Conservation (phyloP, 208 protist species). For the Trypanosoma cruzi region DNA sequence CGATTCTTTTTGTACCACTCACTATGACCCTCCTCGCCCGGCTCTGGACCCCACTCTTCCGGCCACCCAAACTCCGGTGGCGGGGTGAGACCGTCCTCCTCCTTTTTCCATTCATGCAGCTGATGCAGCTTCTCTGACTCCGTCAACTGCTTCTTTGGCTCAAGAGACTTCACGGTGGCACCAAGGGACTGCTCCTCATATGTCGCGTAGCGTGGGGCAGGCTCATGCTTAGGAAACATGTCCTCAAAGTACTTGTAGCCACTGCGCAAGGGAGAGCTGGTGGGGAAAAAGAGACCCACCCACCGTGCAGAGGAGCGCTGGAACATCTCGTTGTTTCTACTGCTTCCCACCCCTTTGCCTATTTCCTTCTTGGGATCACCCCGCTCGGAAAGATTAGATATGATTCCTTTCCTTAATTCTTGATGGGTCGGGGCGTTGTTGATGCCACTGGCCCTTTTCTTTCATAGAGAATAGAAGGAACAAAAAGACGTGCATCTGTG, state of each 20-base stretch:
- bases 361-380: too few species aligned
- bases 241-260: conserved; percentile 90
- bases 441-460: too few species aligned
- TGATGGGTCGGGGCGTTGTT: too few species aligned
- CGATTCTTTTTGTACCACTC: conserved; percentile 90
- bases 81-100: conserved; percentile 62
- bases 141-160: conserved; percentile 71
- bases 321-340: conserved; percentile 4
- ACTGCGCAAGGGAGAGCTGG: conserved; percentile 9
- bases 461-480: too few species aligned
- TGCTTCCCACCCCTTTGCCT: too few species aligned
- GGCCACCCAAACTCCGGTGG: conserved; percentile 85
- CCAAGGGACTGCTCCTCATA: conserved; percentile 80
- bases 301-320: not conserved
- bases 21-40: conserved; percentile 84
- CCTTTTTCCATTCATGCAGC: conserved; percentile 78
- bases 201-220: conserved; percentile 63
- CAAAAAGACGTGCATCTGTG: too few species aligned
- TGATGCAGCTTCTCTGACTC: conserved; percentile 85
- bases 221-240: conserved; percentile 84
- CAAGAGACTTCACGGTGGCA: conserved; percentile 49
- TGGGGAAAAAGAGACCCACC: conserved; percentile 3
- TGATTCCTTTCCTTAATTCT: too few species aligned
- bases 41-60: conserved; percentile 90
- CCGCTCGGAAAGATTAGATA: too few species aligned